These are phyloP conservation scores for Yamadazyma atlantica DNA, from an alignment of 1,139 yeast species.

Conservation along the genomic window DNA sequence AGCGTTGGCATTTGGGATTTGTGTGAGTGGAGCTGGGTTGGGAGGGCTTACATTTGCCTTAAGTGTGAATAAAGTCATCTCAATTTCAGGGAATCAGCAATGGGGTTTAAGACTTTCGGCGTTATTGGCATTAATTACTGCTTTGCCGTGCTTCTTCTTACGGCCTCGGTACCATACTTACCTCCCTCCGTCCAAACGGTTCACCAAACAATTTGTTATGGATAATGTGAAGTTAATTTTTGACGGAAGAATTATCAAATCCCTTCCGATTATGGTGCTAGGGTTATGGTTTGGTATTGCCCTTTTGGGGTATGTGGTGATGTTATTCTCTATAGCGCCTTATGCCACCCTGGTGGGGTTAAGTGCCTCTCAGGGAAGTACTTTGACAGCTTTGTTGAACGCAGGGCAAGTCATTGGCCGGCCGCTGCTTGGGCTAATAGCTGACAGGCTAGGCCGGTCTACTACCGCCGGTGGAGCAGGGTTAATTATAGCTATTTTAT, in stretches of 20 bases:
- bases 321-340: constrained; percentile 61
- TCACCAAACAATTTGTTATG: constrained; percentile 20
- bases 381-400: constrained; percentile 60
- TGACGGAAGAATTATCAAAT: constrained; percentile 30
- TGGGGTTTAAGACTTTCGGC: constrained; percentile 67
- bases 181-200: constrained; percentile 15
- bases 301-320: constrained; percentile 56
- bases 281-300: constrained; percentile 58
- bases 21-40: constrained; percentile 62
- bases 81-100: constrained; percentile 52
- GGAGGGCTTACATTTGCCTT: constrained; percentile 64
- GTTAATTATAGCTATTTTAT: constrained; percentile 30
- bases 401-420: constrained; percentile 68
- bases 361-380: constrained; percentile 53
- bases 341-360: constrained; percentile 64
- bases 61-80: constrained; percentile 46
- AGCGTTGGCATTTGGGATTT: constrained; percentile 60
- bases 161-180: constrained; percentile 32
- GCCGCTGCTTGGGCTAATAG: constrained; percentile 57
- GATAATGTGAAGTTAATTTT: constrained; percentile 24
- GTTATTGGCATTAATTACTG: constrained; percentile 33
- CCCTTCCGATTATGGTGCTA: constrained; percentile 40
- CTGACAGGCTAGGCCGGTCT: constrained; percentile 59
- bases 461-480: constrained; percentile 45
- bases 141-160: constrained; percentile 34